A percentile compares a stretch with the other conserved stretches of the same genome.
phyloP scores from a whole-genome alignment of 1,284 basidiomycete species.

The Cryptococcus sp. region DNA sequence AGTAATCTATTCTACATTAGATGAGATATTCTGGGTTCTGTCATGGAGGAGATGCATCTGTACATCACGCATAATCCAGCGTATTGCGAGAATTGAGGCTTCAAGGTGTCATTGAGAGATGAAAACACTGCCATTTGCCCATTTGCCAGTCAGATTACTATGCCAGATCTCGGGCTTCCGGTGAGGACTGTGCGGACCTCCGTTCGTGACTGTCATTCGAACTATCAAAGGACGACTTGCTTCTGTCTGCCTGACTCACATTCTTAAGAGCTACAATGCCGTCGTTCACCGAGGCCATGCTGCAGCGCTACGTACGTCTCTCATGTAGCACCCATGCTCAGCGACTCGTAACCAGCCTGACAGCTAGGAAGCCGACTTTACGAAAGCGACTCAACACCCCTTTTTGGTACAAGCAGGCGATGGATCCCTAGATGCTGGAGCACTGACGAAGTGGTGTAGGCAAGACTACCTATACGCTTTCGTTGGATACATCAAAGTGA shows the following conservation, averaged over 20 bases:
- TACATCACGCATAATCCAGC: conserved; percentile 9
- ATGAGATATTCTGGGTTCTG: background rate
- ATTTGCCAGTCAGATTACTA: too few species aligned
- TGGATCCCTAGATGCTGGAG: conserved; percentile 51
- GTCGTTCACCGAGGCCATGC: conserved; percentile 13
- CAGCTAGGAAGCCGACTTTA: conserved; percentile 20
- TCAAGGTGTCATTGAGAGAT: too few species aligned
- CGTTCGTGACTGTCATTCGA: background rate
- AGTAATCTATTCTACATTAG: conserved; percentile 34
- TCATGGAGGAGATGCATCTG: conserved; percentile 13
- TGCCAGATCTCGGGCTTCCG: background rate
- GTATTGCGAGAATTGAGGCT: too few species aligned
- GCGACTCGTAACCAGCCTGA: background rate
- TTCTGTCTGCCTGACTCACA: background rate
- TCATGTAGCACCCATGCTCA: background rate
- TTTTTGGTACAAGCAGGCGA: conserved; percentile 58
- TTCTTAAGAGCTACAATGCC: background rate
- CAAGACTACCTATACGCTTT: conserved; percentile 64
- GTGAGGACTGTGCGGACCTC: background rate
- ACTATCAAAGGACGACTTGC: background rate
- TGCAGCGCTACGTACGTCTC: conserved; percentile 14
- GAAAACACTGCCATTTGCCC: too few species aligned
- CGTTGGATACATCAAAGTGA: conserved; percentile 24
- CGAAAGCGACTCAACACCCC: conserved; percentile 54
- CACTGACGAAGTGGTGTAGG: conserved; percentile 59